Base-by-base conservation (phyloP, 306 rosid genomes). In the Biancaea sappan region DNA sequence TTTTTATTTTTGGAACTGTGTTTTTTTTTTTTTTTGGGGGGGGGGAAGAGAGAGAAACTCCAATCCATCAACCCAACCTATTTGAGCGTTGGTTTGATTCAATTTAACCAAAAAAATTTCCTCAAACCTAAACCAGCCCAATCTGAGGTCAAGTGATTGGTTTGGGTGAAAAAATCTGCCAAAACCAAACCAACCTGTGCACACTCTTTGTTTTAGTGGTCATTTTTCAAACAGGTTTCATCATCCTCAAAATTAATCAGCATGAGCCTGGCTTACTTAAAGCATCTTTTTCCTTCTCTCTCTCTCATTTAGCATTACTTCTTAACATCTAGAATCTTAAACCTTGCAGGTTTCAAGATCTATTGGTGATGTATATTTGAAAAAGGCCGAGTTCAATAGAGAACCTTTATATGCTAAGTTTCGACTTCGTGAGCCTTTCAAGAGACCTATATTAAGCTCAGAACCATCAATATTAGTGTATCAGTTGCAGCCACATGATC, bases 321-420 rank as follows among this genome's bases (percentile, higher is more conserved):
- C 11, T 40, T 75, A 57, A 71, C 15, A 61, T 34, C 51, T 14
- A 15, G 12, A 52, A 40, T 43, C 66, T 66, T 71, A n/a, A 28
- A 16, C 56, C 60, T 81, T 79, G 76, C 85, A 89, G 94, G 29
- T 89, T 74, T 89, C 94, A 62, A 81, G 88, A 81, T 89, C 94
- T 10, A 87, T 89, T 26, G 94, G 94, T 26, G 94, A 89, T 29
- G 85, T 81, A 21, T 89, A 87, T 80, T 77, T 89, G 75, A 89
- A 89, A 61, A 89, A 81, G 79, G 78, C 90, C 1, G 94, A 89
- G 80, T 89, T 85, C 79, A 89, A 89, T 79, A 85, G 86, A 73
- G 91, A 89, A 69, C 94, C 94, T 41, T 84, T 89, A 31, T 87
- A 73, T 77, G 58, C 76, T 18, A 89, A 85, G 85, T 89, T 89